Conservation (phyloP, 2,329 filamentous ascomycete genomes). For the Mycocentrospora acerina region DNA sequence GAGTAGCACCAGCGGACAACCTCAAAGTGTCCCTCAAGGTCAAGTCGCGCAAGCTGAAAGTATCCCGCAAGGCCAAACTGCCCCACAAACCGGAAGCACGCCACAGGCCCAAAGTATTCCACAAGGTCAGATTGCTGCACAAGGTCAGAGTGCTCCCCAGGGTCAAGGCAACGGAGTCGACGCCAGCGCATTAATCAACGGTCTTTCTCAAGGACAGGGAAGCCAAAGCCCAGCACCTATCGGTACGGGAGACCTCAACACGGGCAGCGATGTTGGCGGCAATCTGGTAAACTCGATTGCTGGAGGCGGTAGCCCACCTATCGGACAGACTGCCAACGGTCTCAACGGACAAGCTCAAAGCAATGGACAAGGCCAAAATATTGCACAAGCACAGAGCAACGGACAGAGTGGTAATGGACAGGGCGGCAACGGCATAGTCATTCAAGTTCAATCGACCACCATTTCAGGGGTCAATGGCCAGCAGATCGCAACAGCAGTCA, state of each 20-base stretch:
- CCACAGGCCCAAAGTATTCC: slow-evolving; percentile 1
- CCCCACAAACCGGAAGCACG: too few species aligned
- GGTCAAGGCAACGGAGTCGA: slow-evolving; percentile 2
- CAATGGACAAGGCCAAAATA: slow-evolving; percentile 11
- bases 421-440: slow-evolving; percentile 4
- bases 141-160: slow-evolving; percentile 5
- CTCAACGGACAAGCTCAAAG: slow-evolving; percentile 6
- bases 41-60: too few species aligned
- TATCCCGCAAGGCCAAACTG: slow-evolving; percentile 7
- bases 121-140: slow-evolving; percentile 7
- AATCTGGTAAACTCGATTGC: slow-evolving; percentile 9
- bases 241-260: background rate
- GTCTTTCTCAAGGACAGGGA: too few species aligned
- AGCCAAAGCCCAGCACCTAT: too few species aligned
- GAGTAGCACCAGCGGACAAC: slow-evolving; percentile 12
- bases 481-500: slow-evolving; percentile 6
- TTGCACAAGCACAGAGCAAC: slow-evolving; percentile 6
- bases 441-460: slow-evolving; percentile 10
- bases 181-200: too few species aligned
- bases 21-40: slow-evolving; percentile 8
- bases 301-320: background rate
- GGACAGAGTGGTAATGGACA: slow-evolving; percentile 10
- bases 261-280: slow-evolving; percentile 1
- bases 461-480: slow-evolving; percentile 10
- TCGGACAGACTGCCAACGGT: too few species aligned